Evolutionary conservation across 164 flowering plant genomes (phyloP).

Genomic region (Magnolia officinalis): DNA sequence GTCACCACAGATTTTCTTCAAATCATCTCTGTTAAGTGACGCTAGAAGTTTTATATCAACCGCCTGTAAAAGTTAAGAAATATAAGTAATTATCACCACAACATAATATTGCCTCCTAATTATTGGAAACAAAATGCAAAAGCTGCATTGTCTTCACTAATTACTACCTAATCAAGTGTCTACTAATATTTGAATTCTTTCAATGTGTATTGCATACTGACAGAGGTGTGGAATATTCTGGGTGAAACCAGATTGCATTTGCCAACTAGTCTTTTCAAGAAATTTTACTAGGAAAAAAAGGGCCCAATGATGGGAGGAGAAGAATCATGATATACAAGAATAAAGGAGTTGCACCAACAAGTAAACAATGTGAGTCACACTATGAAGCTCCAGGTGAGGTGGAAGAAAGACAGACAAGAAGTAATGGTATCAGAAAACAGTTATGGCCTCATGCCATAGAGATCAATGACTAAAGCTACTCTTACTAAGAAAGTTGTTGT

Average conservation of each 20-base stretch:
- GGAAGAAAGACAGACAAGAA: neutral
- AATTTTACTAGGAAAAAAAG: too few relatives aligned
- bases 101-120: neutral
- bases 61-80: slow-evolving; percentile 51
- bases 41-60: slow-evolving; percentile 79
- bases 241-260: too few relatives aligned
- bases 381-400: neutral
- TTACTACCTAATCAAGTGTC: neutral
- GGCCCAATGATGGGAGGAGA: neutral
- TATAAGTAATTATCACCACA: neutral
- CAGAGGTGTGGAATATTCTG: too few relatives aligned
- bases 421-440: neutral
- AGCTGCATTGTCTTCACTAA: neutral
- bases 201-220: neutral
- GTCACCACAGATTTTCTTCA: slow-evolving; percentile 92
- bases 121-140: neutral
- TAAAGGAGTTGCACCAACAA: neutral
- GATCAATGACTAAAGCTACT: too few relatives aligned
- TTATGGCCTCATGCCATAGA: neutral
- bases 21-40: slow-evolving; percentile 74
- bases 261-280: too few relatives aligned
- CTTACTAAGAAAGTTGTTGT: neutral
- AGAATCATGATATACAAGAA: neutral
- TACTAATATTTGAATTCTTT: neutral
- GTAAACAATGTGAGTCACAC: neutral